Evolutionary conservation across 2,329 filamentous ascomycete species (phyloP).

Genomic region (Daldinia sp.): DNA sequence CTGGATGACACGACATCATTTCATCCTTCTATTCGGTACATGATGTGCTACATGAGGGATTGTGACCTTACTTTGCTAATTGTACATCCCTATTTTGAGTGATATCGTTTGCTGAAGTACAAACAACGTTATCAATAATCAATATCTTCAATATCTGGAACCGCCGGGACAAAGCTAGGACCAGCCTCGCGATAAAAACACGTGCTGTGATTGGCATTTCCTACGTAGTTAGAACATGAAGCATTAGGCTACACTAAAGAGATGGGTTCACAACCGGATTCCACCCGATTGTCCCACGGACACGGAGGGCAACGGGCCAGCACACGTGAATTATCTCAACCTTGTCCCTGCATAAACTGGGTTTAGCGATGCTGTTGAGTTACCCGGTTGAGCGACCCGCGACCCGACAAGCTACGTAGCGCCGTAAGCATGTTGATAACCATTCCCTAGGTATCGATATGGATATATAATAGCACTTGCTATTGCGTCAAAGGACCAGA

Average conservation of each 20-base stretch:
- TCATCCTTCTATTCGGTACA: constrained; percentile 5
- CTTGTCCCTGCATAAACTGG: constrained; percentile 12
- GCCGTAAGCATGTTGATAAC: constrained; percentile 17
- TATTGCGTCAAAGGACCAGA: constrained; percentile 34
- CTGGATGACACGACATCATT: constrained; percentile 7
- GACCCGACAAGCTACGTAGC: constrained; percentile 3
- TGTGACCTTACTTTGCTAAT: neutral
- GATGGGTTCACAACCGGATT: constrained; percentile 1
- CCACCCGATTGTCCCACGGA: constrained; percentile 1
- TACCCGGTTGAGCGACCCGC: constrained; percentile 19
- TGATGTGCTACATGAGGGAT: constrained; percentile 1
- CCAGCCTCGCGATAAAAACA: constrained; percentile 15
- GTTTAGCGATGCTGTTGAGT: constrained; percentile 8
- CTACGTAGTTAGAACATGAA: constrained; percentile 8
- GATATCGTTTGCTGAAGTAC: constrained; percentile 19
- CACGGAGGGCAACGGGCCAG: neutral
- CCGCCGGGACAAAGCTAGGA: neutral
- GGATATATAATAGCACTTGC: constrained; percentile 27
- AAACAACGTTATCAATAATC: constrained; percentile 28
- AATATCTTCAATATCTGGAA: neutral
- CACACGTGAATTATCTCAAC: constrained; percentile 7
- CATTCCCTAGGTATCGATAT: constrained; percentile 11
- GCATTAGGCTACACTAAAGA: neutral
- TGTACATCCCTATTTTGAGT: neutral
- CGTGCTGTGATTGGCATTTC: constrained; percentile 21